Conservation (phyloP, 805 yeast species). For the Yamadazyma ubonensis region DNA sequence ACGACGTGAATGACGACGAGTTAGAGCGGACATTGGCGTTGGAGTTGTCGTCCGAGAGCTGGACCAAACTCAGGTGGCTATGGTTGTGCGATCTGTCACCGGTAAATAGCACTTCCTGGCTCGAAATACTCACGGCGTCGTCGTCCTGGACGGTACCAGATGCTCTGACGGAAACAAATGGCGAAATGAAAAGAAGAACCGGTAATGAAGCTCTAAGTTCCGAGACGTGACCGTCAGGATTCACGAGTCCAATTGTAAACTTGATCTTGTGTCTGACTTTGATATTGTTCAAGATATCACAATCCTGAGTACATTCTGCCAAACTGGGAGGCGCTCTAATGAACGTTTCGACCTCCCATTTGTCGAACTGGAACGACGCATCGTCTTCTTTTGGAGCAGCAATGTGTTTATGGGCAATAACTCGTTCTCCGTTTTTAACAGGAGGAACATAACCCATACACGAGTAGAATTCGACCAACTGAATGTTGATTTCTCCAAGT, state of each 20-base stretch:
- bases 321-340: slow-evolving; percentile 71
- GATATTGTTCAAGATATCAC: slow-evolving; percentile 63
- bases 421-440: slow-evolving; percentile 60
- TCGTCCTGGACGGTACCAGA: slow-evolving; percentile 18
- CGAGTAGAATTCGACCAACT: slow-evolving; percentile 65
- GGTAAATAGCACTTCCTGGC: slow-evolving; percentile 27
- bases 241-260: slow-evolving; percentile 72
- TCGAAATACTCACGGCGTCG: slow-evolving; percentile 2
- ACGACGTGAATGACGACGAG: slow-evolving; percentile 29
- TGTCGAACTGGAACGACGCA: slow-evolving; percentile 44
- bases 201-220: slow-evolving; percentile 92
- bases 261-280: slow-evolving; percentile 88
- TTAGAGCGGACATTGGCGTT: slow-evolving; percentile 19
- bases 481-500: slow-evolving; percentile 70
- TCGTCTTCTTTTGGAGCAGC: slow-evolving; percentile 46
- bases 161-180: slow-evolving; percentile 73
- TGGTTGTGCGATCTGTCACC: slow-evolving; percentile 17
- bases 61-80: slow-evolving; percentile 24
- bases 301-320: slow-evolving; percentile 81
- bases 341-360: slow-evolving; percentile 70
- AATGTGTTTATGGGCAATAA: slow-evolving; percentile 48
- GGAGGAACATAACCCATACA: slow-evolving; percentile 60
- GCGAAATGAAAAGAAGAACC: slow-evolving; percentile 68
- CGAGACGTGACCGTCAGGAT: slow-evolving; percentile 90
- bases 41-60: slow-evolving; percentile 13